Evolutionary conservation across 306 rosid species (phyloP), one percentile per base, ranked within the genome.

Genomic region (Pyrus bretschneideri): DNA sequence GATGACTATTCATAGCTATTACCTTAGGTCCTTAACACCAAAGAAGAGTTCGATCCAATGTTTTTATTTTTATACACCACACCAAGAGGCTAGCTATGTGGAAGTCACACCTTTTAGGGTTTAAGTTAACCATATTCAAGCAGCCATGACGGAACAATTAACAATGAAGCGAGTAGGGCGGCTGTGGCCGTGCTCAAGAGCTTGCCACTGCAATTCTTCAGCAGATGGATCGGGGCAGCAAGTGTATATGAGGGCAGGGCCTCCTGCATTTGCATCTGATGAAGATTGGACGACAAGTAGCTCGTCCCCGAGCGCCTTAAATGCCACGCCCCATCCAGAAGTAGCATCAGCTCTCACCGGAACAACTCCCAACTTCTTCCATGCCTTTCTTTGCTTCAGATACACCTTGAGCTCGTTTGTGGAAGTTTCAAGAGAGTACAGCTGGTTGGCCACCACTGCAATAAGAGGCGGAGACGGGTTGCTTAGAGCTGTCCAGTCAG

Each of bases 301-400:
- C 85, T 93, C 95, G 25, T 86, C 81, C 2, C 96, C 96, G 1
- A 93, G 86, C 2, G 95, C 89, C 66, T 93, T 93, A 46, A 93
- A 93, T 3, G 95, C 98, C 11, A 93, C 88, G 38, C 98, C 98
- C 96, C 96, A 91, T 35, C 98, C 98, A 13, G 88, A 25, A 33
- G 72, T 80, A 19, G 71, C 82, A 75, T 88, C 91, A 58, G 93
- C 96, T 52, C 85, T 77, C 44, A 93, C 95, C 12, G 98, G 96
- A 35, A 63, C 98, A 11, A 70, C 70, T 10, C 98, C 98, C 46
- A 91, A 63, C 46, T 71, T 86, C 83, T 82, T 86, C 98, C 98
- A 93, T 33, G 84, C 35, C 46, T 88, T 89, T 45, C 67, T 82
- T 23, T 52, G 61, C 78, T 91, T 91, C 44, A 84, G 5, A 60